Base-by-base conservation (phyloP, 176 grass and related monocot species). In the Oryza longistaminata region DNA sequence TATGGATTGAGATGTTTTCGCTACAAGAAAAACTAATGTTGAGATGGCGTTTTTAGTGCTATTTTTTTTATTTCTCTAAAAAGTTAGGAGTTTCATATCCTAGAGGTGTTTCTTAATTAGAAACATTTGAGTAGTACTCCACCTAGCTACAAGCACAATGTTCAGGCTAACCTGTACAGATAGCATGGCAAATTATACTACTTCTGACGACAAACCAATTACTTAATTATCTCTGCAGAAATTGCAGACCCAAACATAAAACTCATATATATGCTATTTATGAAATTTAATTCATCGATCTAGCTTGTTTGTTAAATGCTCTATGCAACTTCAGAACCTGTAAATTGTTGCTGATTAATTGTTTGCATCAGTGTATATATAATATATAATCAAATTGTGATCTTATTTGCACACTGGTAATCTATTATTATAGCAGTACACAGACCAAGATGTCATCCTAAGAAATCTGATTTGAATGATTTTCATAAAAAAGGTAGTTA, bases 401-500 rank as follows among this genome's bases (percentile, higher is more conserved):
- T 64, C 8, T 24, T 62, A 37, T 26, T 21, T 71, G 72, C 22
- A 31, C 35, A 40, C 11, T 69, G 31, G 17, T 15, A 70, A 35
- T 70, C 34, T 35, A 35, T 22, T 34, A 52, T 55, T 66, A 60
- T 16, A 62, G 33, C 24, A 78, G 3, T 52, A 71, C 1, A 62
- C 22, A 49, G 49, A 76, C 19, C 24, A 75, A 73, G 7, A 11
- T 10, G 15, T 58, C 22, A 48, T 43, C 25, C 12, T 60, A 72
- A 31, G 46, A 68, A 46, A 6, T 64, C 33, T 49, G 6, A 58
- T 29, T 88, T 77, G 55, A 15, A 78, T 62, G 9, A 24, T 39
- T 88, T 77, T 31, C 15, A 79, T 16, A 82, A 34, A 64, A 52
- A 55, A 81, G 11, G 11, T 42, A 76, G 4, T 35, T 64, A 19